Percentiles rank a stretch among this genome's conserved stretches.
Evolutionary conservation across 2,329 filamentous ascomycete genomes (phyloP).

Genomic region (Hansfordia pulvinata): DNA sequence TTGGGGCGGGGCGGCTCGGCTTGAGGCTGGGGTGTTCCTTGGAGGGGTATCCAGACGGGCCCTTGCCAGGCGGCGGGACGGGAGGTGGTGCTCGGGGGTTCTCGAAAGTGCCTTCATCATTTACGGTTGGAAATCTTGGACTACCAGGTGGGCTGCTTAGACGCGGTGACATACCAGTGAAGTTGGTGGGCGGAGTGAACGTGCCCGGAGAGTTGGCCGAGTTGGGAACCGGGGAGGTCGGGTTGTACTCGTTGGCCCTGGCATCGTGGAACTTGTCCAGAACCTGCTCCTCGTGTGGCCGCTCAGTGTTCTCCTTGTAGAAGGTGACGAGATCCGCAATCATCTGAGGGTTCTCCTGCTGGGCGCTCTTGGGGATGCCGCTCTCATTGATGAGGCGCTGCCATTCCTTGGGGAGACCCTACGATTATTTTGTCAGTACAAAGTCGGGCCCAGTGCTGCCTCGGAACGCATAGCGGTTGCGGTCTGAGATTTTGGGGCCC

Average conservation of each 20-base stretch:
- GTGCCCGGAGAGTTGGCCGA: conserved; percentile 34
- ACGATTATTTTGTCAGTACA: too few relatives aligned
- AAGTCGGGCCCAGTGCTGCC: too few relatives aligned
- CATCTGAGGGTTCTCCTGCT: conserved; percentile 88
- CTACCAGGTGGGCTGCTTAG: conserved; percentile 69
- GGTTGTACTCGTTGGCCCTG: conserved; percentile 41
- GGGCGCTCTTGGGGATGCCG: conserved; percentile 90
- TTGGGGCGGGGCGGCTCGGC: conserved; percentile 74
- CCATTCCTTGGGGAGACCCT: conserved; percentile 97
- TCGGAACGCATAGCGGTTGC: too few relatives aligned
- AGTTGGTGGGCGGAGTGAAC: conserved; percentile 31
- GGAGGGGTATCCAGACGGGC: conserved; percentile 23
- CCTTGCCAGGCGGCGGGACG: conserved; percentile 49
- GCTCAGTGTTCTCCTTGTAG: conserved; percentile 86
- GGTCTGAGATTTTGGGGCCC: neutral
- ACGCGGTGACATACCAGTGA: conserved; percentile 39
- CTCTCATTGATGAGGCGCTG: conserved; percentile 89
- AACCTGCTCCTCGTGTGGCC: conserved; percentile 68
- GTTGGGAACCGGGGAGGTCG: conserved; percentile 27
- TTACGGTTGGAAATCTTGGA: conserved; percentile 71
- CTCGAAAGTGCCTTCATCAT: conserved; percentile 89
- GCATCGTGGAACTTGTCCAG: conserved; percentile 96
- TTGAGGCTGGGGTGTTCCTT: conserved; percentile 48
- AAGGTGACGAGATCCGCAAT: conserved; percentile 94
- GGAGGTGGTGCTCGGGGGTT: conserved; percentile 90